Percentiles rank a stretch among this genome's conserved stretches.
Conservation (phyloP, 2,329 filamentous ascomycete genomes). For the Graphilbum fragrans region DNA sequence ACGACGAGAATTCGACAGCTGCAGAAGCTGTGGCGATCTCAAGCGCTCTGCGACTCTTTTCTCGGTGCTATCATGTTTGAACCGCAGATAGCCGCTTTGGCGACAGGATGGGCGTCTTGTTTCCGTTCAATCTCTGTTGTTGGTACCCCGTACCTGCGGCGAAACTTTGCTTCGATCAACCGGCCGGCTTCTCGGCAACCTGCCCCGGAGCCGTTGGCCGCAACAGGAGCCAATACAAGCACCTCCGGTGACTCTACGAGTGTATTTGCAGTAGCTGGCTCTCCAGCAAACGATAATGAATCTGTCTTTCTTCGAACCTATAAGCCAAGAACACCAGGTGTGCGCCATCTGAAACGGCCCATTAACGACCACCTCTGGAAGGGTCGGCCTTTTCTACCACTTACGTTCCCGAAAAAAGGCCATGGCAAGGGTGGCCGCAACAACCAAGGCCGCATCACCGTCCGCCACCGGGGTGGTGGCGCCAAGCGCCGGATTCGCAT, state of each 20-base stretch:
- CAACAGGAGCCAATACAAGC: background rate
- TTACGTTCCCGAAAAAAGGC: slow-evolving; percentile 88
- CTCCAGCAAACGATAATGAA: slow-evolving; percentile 15
- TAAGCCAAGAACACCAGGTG: slow-evolving; percentile 83
- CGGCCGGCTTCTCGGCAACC: no score
- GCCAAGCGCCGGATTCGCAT: slow-evolving; percentile 84
- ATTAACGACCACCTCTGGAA: slow-evolving; percentile 98
- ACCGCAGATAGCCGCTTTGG: no score
- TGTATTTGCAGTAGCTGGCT: background rate
- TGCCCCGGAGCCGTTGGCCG: background rate
- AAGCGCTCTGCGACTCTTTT: no score
- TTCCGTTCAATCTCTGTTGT: no score
- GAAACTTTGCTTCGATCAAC: no score
- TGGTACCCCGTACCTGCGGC: no score
- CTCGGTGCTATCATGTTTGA: no score
- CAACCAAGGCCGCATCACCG: slow-evolving; percentile 70
- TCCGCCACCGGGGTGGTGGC: slow-evolving; percentile 86
- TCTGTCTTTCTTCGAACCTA: slow-evolving; percentile 62
- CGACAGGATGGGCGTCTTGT: no score
- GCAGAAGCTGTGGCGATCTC: no score
- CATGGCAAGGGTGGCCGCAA: slow-evolving; percentile 90
- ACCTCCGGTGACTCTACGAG: background rate
- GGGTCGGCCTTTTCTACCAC: slow-evolving; percentile 65
- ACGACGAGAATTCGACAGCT: no score
- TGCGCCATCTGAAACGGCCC: slow-evolving; percentile 81